Percentiles rank a stretch among this genome's conserved stretches.
phyloP scores from a whole-genome alignment of 2,329 filamentous ascomycete genomes.

The Colletotrichum lindemuthianum region DNA sequence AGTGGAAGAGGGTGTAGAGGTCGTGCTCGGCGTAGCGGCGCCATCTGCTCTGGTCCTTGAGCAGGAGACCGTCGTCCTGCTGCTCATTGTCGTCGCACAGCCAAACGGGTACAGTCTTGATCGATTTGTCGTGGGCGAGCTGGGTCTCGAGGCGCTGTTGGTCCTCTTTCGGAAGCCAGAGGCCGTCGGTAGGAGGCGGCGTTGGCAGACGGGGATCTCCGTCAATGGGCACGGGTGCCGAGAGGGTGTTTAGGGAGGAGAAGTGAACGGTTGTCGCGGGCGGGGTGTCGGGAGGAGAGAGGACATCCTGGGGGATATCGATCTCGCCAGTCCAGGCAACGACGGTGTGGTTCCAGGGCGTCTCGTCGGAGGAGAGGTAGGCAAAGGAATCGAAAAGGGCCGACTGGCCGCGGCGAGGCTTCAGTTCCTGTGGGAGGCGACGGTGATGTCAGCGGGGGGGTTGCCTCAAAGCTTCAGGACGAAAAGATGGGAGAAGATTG shows the following conservation, averaged over 20 bases:
- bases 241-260: conserved; percentile 75
- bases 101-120: conserved; percentile 90
- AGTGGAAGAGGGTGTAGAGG: conserved; percentile 92
- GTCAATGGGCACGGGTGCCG: conserved; percentile 82
- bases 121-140: conserved; percentile 76
- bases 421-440: conserved; percentile 68
- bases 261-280: conserved; percentile 60
- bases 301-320: conserved; percentile 57
- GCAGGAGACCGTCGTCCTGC: conserved; percentile 71
- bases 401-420: conserved; percentile 84
- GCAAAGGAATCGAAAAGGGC: conserved; percentile 92
- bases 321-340: conserved; percentile 97
- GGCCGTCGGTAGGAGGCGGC: conserved; percentile 71
- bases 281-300: conserved; percentile 59
- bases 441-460: conserved; percentile 29
- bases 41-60: conserved; percentile 89
- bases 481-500: not conserved
- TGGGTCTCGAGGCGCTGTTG: conserved; percentile 78
- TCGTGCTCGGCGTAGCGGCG: conserved; percentile 90
- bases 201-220: conserved; percentile 63
- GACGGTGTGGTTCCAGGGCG: conserved; percentile 90
- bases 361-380: conserved; percentile 84
- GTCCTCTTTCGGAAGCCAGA: conserved; percentile 77
- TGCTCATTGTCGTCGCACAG: conserved; percentile 80
- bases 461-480: not conserved